Evolutionary conservation across 495 filamentous ascomycete species (phyloP), one percentile per base, ranked within the genome.

Genomic region (Daldinia concentrica): DNA sequence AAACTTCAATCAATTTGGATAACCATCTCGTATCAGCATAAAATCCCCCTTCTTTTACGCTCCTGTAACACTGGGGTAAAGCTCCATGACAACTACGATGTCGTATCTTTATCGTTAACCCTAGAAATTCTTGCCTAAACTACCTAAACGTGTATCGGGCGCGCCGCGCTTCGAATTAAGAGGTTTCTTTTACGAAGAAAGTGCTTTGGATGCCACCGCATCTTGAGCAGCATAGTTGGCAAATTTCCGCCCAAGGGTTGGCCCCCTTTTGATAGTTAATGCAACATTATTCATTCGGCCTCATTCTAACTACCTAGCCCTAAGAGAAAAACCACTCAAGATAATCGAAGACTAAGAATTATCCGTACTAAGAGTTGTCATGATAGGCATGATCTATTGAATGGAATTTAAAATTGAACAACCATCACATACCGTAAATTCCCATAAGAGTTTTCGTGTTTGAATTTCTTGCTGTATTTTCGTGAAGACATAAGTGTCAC

Each of bases 1-100:
- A 17, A 11, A 9, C 9, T 45, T 22, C 37, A 26, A 17, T 48
- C 17, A 43, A 45, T 36, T 14, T 7, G 14, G 12, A 41, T 34
- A 4, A 45, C 19, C 22, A 32, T 59, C 43, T 66, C 64, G 64
- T 41, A 34, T 66, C 43, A 30, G 56, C 64, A 30, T 17, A 30
- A 54, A 39, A 32, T 30, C 9, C 22, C 17, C 64, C 51, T 51
- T 39, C 43, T 66, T 50, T 32, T 30, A n/a, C 43, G 52, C 52
- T 59, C 57, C 22, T 52, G 22, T 3, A 29, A 29, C 19, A 14
- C 3, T 6, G 9, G 50, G 4, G 24, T 14, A 30, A 14, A 15
- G 12, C n/a, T 27, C 24, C 6, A 52, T 0, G 6, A 29, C 50
- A 30, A 14, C 12, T 6, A 15, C 9, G 2, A 14, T 7, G 57